Base-by-base conservation (phyloP, 2,329 filamentous ascomycete species). In the Aspergillus fischeri region DNA sequence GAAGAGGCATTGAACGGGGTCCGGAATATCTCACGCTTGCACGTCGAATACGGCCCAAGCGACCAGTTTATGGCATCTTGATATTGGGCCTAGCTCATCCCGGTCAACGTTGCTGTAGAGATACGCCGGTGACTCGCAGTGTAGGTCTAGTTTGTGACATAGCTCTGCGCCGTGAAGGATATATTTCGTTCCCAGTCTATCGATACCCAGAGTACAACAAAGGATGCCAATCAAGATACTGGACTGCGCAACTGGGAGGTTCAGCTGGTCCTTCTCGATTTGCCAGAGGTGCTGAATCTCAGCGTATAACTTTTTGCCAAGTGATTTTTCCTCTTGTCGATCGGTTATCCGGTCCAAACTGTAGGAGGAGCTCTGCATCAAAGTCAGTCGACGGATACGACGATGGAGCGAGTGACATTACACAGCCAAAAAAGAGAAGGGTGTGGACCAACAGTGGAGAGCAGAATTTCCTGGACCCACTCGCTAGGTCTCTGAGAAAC, bases 141-240 rank as follows among this genome's bases (percentile, higher is more conserved):
- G 57, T 9, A 66, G 51, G 0, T 53, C 54, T 20, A 61, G 42
- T 6, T 49, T 44, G 4, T 51, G 49, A 44, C 60, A 59, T 3
- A 65, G 51, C 14, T 57, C 45, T 20, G 64, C 65, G 1, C 63
- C 65, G 35, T 60, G 58, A 54, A 66, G 59, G 20, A 67, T 65
- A 20, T 66, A 64, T 20, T 56, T 55, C 7, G 64, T 66, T 24
- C 65, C 65, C 24, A 67, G 27, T 27, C 64, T 57, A 48, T 67
- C 65, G 7, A 66, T 42, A 7, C 64, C 65, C 49, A 67, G 66
- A 6, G 65, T 67, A 49, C 65, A 67, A 32, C 61, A 65, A 6
- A 67, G 56, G 5, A 67, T 48, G 9, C 65, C 65, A 11, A 67
- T 63, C 52, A 66, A 25, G 21, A 67, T 64, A 14, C 65, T 62